A percentile compares a stretch with the other conserved stretches of the same genome.
These are phyloP conservation scores for Erythrophleum ivorense DNA, from an alignment of 331 rosid species.

Conservation along the genomic window DNA sequence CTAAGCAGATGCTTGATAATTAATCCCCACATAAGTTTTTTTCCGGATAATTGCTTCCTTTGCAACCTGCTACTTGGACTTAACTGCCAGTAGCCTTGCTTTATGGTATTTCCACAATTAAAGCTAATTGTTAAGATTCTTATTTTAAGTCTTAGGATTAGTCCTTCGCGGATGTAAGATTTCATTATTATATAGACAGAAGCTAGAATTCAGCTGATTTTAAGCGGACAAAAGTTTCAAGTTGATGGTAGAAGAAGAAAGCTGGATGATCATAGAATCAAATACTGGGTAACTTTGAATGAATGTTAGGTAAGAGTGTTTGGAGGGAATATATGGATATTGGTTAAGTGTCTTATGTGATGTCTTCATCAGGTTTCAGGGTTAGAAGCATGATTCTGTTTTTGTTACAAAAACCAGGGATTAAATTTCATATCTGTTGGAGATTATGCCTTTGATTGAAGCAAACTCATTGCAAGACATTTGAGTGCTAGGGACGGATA, in stretches of 20 bases:
- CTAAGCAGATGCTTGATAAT: not conserved
- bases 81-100: not conserved
- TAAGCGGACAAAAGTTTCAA: not conserved
- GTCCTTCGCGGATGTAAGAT: not conserved
- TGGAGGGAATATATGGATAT: not conserved
- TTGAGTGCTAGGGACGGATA: not conserved
- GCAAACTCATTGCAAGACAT: not conserved
- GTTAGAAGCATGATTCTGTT: not conserved
- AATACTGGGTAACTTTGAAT: not conserved
- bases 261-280: not conserved
- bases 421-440: not conserved
- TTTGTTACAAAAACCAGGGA: not conserved
- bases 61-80: not conserved
- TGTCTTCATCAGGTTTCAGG: not conserved
- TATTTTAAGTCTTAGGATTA: not conserved
- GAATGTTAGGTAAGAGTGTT: not conserved
- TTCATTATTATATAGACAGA: too few species aligned
- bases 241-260: not conserved
- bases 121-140: not conserved
- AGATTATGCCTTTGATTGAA: not conserved
- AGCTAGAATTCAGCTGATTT: not conserved
- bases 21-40: not conserved
- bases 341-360: not conserved
- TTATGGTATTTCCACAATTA: not conserved
- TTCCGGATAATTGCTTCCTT: not conserved